A percentile compares a stretch with the other conserved stretches of the same genome.
These are phyloP conservation scores for Aspergillus japonicus DNA, from an alignment of 2,329 filamentous ascomycete genomes.

Conservation along the genomic window DNA sequence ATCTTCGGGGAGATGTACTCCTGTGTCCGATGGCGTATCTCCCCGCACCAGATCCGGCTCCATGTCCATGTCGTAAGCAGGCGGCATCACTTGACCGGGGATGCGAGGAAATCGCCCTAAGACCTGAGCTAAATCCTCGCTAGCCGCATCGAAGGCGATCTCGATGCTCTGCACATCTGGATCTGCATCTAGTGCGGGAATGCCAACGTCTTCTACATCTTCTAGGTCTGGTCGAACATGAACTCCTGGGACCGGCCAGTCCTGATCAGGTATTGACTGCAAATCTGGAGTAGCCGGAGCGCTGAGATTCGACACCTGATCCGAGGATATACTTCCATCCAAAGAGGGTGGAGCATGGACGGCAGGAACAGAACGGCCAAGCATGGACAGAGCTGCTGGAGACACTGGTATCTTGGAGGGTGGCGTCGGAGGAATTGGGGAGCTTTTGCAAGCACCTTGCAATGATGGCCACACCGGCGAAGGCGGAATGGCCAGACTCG, in stretches of 20 bases:
- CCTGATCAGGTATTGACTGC: slow-evolving; percentile 54
- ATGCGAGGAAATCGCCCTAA: slow-evolving; percentile 43
- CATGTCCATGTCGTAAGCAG: slow-evolving; percentile 16
- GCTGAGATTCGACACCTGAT: slow-evolving; percentile 79
- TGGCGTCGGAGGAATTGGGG: slow-evolving; percentile 49
- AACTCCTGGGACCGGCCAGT: slow-evolving; percentile 56
- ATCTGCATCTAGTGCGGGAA: slow-evolving; percentile 24
- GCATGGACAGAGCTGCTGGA: slow-evolving; percentile 69
- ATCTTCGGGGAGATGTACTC: slow-evolving; percentile 72
- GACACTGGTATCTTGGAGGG: slow-evolving; percentile 67
- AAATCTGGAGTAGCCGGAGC: slow-evolving; percentile 81
- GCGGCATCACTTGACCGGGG: slow-evolving; percentile 26
- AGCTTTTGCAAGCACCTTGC: slow-evolving; percentile 52
- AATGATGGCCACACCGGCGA: slow-evolving; percentile 58
- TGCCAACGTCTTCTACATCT: slow-evolving; percentile 26
- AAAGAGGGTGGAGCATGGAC: slow-evolving; percentile 81
- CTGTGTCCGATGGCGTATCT: slow-evolving; percentile 45
- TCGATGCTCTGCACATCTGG: slow-evolving; percentile 33
- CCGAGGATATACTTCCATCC: slow-evolving; percentile 83
- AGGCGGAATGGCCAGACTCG: slow-evolving; percentile 60
- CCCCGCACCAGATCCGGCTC: slow-evolving; percentile 22
- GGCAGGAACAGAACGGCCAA: slow-evolving; percentile 69
- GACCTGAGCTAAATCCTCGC: slow-evolving; percentile 60
- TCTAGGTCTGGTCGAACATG: slow-evolving; percentile 36
- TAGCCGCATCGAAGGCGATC: slow-evolving; percentile 39